Base-by-base conservation (phyloP, 1,284 basidiomycete species). In the Melampsora allii-populina region DNA sequence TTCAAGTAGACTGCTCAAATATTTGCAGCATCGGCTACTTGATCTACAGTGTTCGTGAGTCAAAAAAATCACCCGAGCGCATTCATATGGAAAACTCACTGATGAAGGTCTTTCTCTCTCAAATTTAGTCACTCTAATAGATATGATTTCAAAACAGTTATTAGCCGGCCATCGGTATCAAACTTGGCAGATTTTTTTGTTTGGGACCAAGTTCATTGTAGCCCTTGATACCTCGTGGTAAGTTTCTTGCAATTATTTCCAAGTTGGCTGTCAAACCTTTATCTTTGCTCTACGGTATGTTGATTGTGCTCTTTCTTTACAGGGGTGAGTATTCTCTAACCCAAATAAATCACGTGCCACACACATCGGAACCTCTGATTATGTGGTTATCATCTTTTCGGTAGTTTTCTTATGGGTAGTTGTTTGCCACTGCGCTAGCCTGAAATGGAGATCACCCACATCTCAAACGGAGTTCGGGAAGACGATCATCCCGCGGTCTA, bases 201-300 rank as follows among this genome's bases (percentile, higher is more conserved):
- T 56, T 56, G 50, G 50, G n/a, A 56, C 50, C 50, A 56, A 29
- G 27, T 56, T 56, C 50, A 56, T 56, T 21, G 50, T 56, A 3
- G 50, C 50, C n/a, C 50, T 56, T 56, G 50, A 56, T 29, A 24
- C 50, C n/a, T 24, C 50, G n/a, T 56, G 50, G 50, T 56, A 56
- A 56, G 50, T 24, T 56, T 24, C 50, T 24, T 9, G 9, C 50
- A 29, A 24, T 14, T 14, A 42, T 17, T 42, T 42, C 42, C 17
- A 42, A 10, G 42, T 42, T 42, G 42, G 42, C 14, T 42, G 42
- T 56, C 7, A 56, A 56, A 56, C 3, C 17, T 56, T 56, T 9
- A 10, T 24, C 27, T 56, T 56, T 14, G 14, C 42, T 42, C 42
- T 4, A 42, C 21, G 27, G 5, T 27, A 6, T 21, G 27, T 24